Evolutionary conservation across 2,329 filamentous ascomycete genomes (phyloP), one percentile per base, ranked within the genome.

Genomic region (Aphanocladium album): DNA sequence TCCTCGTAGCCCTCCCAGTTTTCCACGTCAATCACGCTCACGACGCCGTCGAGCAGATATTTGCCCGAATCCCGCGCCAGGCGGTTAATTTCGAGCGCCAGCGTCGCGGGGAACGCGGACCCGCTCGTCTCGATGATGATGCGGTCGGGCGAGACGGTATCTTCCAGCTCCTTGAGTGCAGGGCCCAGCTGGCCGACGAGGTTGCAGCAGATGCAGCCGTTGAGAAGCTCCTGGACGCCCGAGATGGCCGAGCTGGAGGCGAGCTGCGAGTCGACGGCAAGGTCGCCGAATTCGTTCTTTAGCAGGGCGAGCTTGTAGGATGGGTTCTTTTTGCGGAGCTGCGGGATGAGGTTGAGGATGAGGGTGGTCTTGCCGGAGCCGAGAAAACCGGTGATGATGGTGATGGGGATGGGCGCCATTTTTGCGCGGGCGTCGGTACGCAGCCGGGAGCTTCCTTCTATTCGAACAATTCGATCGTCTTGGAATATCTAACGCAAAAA

Each of bases 121-220:
- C 95, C 95, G 43, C 86, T 90, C 2, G 95, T 99, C 80, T 99
- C 95, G 72, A 99, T 87, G 57, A 99, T 86, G 74, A 99, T 95
- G 60, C 95, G 85, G 71, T 97, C 90, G 0, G 92, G 93, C 5
- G 64, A 62, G 37, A 80, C 73, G 16, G 72, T 73, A 25, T 77
- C 74, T 55, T 84, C 83, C 45, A 99, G 86, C 70, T 95, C 87
- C 47, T 83, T 77, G 19, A 99, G 86, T 1, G 93, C 93, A 52
- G 89, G 86, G 62, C 86, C 85, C 8, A 99, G 85, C 74, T 96
- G 91, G 17, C 95, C 95, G 63, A 99, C 93, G 27, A 98, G 88
- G 73, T 98, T 98, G 79, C 95, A 99, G 83, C 95, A 99, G 75
- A 99, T 98, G 77, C 95, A 98, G 66, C 93, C 95, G 73, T 96